Conservation (phyloP, 176 grass and related monocot genomes). For the Echinochloa phyllopogon region DNA sequence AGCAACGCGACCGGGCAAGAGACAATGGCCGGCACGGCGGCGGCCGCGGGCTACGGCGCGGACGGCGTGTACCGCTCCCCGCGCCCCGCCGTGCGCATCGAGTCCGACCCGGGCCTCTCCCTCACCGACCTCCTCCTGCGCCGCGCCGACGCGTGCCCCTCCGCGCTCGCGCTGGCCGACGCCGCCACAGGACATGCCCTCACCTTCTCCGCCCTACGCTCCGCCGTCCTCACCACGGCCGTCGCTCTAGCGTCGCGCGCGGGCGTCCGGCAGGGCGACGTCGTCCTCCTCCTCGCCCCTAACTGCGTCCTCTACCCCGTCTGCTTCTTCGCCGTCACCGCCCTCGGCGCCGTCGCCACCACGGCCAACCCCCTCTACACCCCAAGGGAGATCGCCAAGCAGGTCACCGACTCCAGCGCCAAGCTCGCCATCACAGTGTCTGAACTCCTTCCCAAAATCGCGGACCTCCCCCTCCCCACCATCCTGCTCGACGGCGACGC, state of each 20-base stretch:
- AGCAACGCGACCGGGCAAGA: background rate
- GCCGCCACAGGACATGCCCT: slow-evolving; percentile 51
- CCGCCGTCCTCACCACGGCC: slow-evolving; percentile 50
- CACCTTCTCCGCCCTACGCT: slow-evolving; percentile 64
- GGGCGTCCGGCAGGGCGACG: slow-evolving; percentile 60
- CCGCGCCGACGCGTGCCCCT: slow-evolving; percentile 55
- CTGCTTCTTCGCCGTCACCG: slow-evolving; percentile 72
- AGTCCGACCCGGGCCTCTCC: slow-evolving; percentile 56
- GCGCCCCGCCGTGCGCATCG: slow-evolving; percentile 47
- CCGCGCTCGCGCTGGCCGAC: slow-evolving; percentile 73
- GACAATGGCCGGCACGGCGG: slow-evolving; percentile 42
- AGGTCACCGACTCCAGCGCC: slow-evolving; percentile 58
- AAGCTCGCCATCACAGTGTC: slow-evolving; percentile 70
- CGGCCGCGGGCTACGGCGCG: slow-evolving; percentile 52
- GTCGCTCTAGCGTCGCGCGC: slow-evolving; percentile 56
- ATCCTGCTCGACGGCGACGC: slow-evolving; percentile 60
- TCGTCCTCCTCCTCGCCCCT: slow-evolving; percentile 72
- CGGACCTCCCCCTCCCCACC: slow-evolving; percentile 55
- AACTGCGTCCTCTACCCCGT: slow-evolving; percentile 81
- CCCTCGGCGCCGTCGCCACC: slow-evolving; percentile 73
- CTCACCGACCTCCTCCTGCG: slow-evolving; percentile 62
- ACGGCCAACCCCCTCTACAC: slow-evolving; percentile 88
- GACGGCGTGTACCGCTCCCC: slow-evolving; percentile 76
- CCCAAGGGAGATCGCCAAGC: slow-evolving; percentile 71
- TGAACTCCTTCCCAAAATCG: slow-evolving; percentile 57